Evolutionary conservation across 2,329 filamentous ascomycete species (phyloP).

Genomic region (Conoideocrella luteorostrata): DNA sequence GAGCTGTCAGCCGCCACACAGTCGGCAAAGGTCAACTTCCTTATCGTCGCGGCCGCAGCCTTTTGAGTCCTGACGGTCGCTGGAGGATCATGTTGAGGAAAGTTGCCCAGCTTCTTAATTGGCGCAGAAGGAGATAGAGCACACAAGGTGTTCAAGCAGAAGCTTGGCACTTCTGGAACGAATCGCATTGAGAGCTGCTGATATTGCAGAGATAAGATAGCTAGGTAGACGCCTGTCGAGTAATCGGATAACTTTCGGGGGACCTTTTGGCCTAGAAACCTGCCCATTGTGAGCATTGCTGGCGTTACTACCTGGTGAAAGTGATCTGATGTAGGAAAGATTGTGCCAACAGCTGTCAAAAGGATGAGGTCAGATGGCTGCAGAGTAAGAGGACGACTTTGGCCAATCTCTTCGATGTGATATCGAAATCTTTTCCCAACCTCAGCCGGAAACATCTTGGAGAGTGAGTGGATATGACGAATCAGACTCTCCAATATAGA

Average conservation of each 20-base stretch:
- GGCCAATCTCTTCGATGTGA: constrained; percentile 56
- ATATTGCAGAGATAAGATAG: constrained; percentile 73
- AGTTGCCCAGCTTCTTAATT: constrained; percentile 42
- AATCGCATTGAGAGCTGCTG: constrained; percentile 79
- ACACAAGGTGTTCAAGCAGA: constrained; percentile 66
- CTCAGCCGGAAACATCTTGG: constrained; percentile 74
- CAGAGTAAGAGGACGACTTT: constrained; percentile 43
- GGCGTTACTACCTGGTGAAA: constrained; percentile 95
- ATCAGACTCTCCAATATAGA: constrained; percentile 69
- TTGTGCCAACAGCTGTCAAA: constrained; percentile 74
- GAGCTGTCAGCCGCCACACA: constrained; percentile 35
- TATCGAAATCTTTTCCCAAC: constrained; percentile 71
- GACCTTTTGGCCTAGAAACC: constrained; percentile 74
- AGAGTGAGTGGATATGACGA: constrained; percentile 87
- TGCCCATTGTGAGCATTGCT: constrained; percentile 74
- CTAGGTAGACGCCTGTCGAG: constrained; percentile 69
- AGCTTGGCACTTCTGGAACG: constrained; percentile 82
- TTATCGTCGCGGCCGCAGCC: constrained; percentile 32
- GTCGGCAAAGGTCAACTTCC: constrained; percentile 55
- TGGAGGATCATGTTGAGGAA: constrained; percentile 55
- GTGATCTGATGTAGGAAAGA: constrained; percentile 94
- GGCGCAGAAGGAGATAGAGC: constrained; percentile 54
- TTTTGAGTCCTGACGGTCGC: constrained; percentile 43
- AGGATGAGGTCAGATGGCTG: constrained; percentile 69
- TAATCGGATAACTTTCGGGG: constrained; percentile 61